Percentiles rank a stretch among this genome's conserved stretches.
These are phyloP conservation scores for Delitschia confertaspora DNA, from an alignment of 495 filamentous ascomycete genomes.

Conservation along the genomic window DNA sequence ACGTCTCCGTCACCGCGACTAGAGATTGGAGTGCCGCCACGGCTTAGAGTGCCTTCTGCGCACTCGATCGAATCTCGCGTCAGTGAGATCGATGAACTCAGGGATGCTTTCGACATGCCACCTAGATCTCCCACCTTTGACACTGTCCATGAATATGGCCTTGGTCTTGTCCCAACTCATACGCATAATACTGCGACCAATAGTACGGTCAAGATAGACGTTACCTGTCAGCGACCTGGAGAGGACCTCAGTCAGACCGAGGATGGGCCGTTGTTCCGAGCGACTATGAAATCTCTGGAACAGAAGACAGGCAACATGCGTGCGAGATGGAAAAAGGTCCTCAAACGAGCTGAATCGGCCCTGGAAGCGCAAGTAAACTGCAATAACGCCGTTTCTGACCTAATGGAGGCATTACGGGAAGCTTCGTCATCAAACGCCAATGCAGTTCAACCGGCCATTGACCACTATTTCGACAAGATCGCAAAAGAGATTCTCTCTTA, in stretches of 20 bases:
- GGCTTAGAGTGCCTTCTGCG: conserved; percentile 69
- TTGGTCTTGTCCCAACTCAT: conserved; percentile 32
- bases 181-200: conserved; percentile 37
- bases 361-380: conserved; percentile 68
- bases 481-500: conserved; percentile 82
- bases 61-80: conserved; percentile 72
- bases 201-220: conserved; percentile 71
- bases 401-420: conserved; percentile 82
- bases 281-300: conserved; percentile 93
- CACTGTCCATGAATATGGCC: conserved; percentile 41
- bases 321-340: conserved; percentile 85
- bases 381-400: conserved; percentile 72
- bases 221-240: conserved; percentile 73
- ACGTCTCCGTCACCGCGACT: conserved; percentile 51
- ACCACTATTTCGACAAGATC: conserved; percentile 98
- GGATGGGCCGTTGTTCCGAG: conserved; percentile 91
- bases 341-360: conserved; percentile 83
- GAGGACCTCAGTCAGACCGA: conserved; percentile 82
- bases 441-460: conserved; percentile 87
- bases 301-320: conserved; percentile 96
- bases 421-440: conserved; percentile 86
- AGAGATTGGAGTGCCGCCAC: conserved; percentile 61
- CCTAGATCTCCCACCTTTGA: conserved; percentile 57
- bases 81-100: conserved; percentile 57
- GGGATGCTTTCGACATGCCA: conserved; percentile 33